A percentile compares a stretch with the other conserved stretches of the same genome.
Evolutionary conservation across 179 eudicot genomes (phyloP).

Genomic region (Spergularia azorica): DNA sequence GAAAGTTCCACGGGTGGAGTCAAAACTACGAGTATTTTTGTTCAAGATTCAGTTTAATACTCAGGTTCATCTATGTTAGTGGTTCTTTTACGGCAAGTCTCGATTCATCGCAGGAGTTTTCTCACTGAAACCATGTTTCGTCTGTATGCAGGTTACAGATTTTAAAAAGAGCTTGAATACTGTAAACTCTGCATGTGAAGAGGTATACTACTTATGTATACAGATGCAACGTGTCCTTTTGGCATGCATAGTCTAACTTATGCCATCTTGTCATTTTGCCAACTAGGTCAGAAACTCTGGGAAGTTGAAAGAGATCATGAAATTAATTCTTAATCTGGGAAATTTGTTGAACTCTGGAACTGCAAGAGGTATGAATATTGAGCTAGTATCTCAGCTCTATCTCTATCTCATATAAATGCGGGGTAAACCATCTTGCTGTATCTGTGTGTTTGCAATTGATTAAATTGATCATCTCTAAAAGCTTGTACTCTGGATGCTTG

Average conservation of each 20-base stretch:
- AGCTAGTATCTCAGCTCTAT: neutral
- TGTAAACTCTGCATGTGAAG: conserved; percentile 83
- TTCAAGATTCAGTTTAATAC: conserved; percentile 90
- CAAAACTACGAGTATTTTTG: conserved; percentile 89
- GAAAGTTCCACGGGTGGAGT: conserved; percentile 98
- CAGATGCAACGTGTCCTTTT: conserved; percentile 24
- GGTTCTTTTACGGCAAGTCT: neutral
- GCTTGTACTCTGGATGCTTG: neutral
- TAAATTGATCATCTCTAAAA: neutral
- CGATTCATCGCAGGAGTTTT: conserved; percentile 1
- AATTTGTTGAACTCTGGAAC: conserved; percentile 92
- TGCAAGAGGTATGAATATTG: conserved; percentile 68
- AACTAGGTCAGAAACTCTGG: conserved; percentile 71
- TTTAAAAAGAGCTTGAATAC: conserved; percentile 76
- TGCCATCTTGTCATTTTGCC: conserved; percentile 23
- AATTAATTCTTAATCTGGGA: conserved; percentile 72
- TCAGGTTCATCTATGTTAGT: conserved; percentile 64
- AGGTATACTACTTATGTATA: conserved; percentile 45
- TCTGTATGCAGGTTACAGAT: conserved; percentile 65
- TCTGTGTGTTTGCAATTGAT: neutral
- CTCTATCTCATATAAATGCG: neutral
- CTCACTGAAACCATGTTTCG: conserved; percentile 18
- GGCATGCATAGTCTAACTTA: conserved; percentile 24
- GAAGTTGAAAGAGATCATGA: conserved; percentile 88
- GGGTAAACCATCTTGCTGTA: neutral